These are phyloP conservation scores for Phyllosticta ampelicida DNA, from an alignment of 2,329 filamentous ascomycete genomes.

Conservation along the genomic window DNA sequence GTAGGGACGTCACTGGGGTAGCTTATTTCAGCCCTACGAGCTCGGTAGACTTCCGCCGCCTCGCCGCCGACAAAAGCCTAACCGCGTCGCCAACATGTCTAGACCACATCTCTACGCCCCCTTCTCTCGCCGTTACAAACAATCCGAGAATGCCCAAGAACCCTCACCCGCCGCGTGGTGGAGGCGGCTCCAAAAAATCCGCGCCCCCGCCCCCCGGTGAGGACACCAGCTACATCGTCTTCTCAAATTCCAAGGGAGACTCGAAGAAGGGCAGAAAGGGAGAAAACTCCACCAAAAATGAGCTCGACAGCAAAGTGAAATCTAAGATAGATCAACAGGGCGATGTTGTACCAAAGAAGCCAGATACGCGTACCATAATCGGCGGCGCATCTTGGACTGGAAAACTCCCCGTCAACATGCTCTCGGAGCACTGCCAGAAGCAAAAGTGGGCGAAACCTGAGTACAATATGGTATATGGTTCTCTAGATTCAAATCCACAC, in stretches of 20 bases:
- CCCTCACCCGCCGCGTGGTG: conserved; percentile 35
- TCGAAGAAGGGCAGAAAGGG: conserved; percentile 30
- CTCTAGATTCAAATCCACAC: background rate
- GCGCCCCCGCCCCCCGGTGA: conserved; percentile 20
- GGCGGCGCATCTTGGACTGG: conserved; percentile 95
- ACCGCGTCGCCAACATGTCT: conserved; percentile 3
- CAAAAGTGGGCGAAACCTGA: conserved; percentile 93
- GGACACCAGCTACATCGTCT: conserved; percentile 40
- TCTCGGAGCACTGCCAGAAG: conserved; percentile 91
- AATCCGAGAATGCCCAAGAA: conserved; percentile 37
- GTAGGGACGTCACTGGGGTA: background rate
- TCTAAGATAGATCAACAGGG: conserved; percentile 21
- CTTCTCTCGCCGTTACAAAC: background rate
- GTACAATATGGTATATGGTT: conserved; percentile 59
- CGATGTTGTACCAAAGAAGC: conserved; percentile 44
- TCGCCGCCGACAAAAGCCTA: background rate
- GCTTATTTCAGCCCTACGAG: conserved; percentile 7
- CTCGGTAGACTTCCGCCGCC: background rate
- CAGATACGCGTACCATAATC: conserved; percentile 64
- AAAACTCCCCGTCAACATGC: conserved; percentile 85
- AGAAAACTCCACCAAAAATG: conserved; percentile 11
- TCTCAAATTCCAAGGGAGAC: conserved; percentile 33
- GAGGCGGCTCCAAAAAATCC: conserved; percentile 27
- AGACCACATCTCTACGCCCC: conserved; percentile 2
- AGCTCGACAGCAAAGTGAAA: conserved; percentile 19